Conservation (phyloP, 1,139 yeast genomes). For the Eremothecium cymbalariae region DNA sequence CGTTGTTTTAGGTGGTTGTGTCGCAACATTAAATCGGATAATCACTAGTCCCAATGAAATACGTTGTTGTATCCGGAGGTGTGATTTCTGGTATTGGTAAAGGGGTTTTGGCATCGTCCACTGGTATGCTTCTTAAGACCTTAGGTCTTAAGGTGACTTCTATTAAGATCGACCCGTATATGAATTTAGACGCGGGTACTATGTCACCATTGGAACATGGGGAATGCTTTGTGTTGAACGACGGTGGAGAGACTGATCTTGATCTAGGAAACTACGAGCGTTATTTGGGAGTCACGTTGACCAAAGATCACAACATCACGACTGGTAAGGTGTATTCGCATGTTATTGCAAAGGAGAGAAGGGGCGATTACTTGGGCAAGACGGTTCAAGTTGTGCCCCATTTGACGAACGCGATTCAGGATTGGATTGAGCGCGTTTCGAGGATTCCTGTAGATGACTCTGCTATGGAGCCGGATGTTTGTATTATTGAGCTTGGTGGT, state of each 20-base stretch:
- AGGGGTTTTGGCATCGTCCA: slow-evolving; percentile 91
- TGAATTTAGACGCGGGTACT: slow-evolving; percentile 99
- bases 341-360: slow-evolving; percentile 91
- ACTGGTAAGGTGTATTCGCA: slow-evolving; percentile 95
- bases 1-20: too few relatives aligned
- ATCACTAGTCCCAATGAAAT: slow-evolving; percentile 59
- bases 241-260: slow-evolving; percentile 98
- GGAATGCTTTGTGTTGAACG: slow-evolving; percentile 94
- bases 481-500: slow-evolving; percentile 97
- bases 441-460: slow-evolving; percentile 87
- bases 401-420: slow-evolving; percentile 93
- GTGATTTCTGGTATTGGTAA: slow-evolving; percentile 98
- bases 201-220: slow-evolving; percentile 99
- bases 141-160: slow-evolving; percentile 92
- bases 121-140: slow-evolving; percentile 90
- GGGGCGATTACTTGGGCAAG: slow-evolving; percentile 95
- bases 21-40: too few relatives aligned
- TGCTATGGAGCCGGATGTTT: slow-evolving; percentile 82
- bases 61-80: slow-evolving; percentile 98
- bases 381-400: slow-evolving; percentile 99
- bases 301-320: slow-evolving; percentile 91
- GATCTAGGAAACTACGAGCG: slow-evolving; percentile 98
- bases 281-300: slow-evolving; percentile 84
- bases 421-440: slow-evolving; percentile 94
- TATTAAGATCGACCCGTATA: slow-evolving; percentile 95